Evolutionary conservation across 2,329 filamentous ascomycete species (phyloP), one percentile per base, ranked within the genome.

Genomic region (Dendryphion nanum): DNA sequence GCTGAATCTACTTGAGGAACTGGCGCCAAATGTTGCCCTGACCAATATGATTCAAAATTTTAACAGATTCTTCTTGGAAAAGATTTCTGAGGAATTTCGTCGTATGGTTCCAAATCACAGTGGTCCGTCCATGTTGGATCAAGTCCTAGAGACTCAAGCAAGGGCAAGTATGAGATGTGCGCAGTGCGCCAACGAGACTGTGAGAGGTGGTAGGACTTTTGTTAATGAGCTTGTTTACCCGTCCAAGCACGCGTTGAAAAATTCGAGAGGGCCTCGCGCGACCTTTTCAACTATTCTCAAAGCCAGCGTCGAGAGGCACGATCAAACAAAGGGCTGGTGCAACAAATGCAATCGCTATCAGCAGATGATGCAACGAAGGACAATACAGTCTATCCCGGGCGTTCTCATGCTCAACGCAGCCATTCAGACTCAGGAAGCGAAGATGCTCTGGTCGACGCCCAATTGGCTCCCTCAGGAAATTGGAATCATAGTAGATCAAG

Each of bases 401-500:
- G 87, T 96, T n/a, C 66, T 98, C 45, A 85, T 94, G 71, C 76
- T 98, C 18, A 96, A 96, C 59, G 73, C 82, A 2, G 86, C 89
- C 1, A 80, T 87, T 8, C 83, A 86, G 28, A 83, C 72, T 31
- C 77, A 82, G 2, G 86, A 91, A 47, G 81, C 89, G 23, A 83
- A 84, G 52, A 78, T 85, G 42, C 75, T 95, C 13, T 98, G 94
- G 94, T 81, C 87, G 1, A 88, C 83, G 10, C 88, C 88, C 1
- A 88, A 87, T 13, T 98, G 91, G 84, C 73, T 98, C 10, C 93
- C 93, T 0, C 86, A 93, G 57, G 89, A 97, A 62, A 90, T 98
- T 54, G 93, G 93, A 24, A 81, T 98, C 56, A 87, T 95, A 40
- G 81, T 95, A 40, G 87, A 94, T 42, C 81, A 87, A 54, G 89